Evolutionary conservation across 108 stramenopile genomes (phyloP), one percentile per base, ranked within the genome.

Genomic region (Hondaea fermentalgiana): DNA sequence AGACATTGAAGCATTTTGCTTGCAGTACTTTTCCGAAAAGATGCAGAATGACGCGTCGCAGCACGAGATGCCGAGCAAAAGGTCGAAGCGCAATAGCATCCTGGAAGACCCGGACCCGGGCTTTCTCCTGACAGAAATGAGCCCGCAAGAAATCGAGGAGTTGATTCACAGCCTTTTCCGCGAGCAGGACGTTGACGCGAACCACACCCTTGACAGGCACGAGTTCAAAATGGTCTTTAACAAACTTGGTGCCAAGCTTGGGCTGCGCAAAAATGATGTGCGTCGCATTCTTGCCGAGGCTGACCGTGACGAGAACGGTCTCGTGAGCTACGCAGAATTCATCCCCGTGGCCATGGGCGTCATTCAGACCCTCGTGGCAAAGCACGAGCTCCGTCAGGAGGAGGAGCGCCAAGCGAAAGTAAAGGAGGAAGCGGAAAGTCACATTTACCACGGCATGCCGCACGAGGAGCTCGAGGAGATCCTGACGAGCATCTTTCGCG

Each of bases 381-480:
- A 83, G 51, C 16, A 83, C n/a, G 51, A 83, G 76, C 76, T 83
- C 16, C 45, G 51, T 6, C 49, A 83, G 23, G 51, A 83, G 12
- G 76, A 83, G 4, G 45, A 47, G 76, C 6, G 76, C 14, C n/a
- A 53, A 16, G 45, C 51, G 43, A 83, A 53, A 16, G 76, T 53
- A 0, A 83, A 53, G 76, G 14, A 53, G 51, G 76, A 83, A 6
- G 76, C 76, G n/a, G 49, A 83, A 23, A 47, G 51, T 16, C 76
- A 83, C 76, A 83, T 83, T 83, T 83, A 53, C 49, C 76, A 83
- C 51, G 76, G 76, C 6, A 83, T 83, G 76, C 76, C 76, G 28
- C 45, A 83, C 4, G 76, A 83, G 76, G 76, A 83, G 51, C 76
- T 83, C 23, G 76, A 83, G 28, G 76, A 83, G 76, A 83, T 83